These are phyloP conservation scores for Penicillium sp. DNA, from an alignment of 2,329 filamentous ascomycete genomes.

Conservation along the genomic window DNA sequence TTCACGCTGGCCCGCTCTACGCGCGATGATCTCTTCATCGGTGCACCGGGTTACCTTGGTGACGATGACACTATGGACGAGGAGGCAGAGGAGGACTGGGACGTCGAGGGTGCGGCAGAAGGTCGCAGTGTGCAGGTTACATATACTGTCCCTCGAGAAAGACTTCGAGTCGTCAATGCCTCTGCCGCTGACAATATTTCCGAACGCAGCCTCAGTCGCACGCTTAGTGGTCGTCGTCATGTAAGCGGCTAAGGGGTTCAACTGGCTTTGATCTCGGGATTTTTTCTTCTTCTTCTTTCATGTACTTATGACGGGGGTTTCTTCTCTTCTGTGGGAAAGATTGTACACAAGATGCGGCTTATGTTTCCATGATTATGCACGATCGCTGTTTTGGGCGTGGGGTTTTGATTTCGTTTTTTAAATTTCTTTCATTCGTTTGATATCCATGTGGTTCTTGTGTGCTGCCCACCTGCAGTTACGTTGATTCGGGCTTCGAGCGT, in stretches of 20 bases:
- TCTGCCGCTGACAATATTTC: slow-evolving; percentile 42
- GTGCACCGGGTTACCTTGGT: slow-evolving; percentile 24
- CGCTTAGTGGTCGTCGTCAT: slow-evolving; percentile 16
- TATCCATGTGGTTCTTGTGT: slow-evolving; percentile 6
- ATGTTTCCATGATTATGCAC: slow-evolving; percentile 9
- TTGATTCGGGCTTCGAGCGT: slow-evolving; percentile 1
- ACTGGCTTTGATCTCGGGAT: slow-evolving; percentile 3
- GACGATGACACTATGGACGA: slow-evolving; percentile 27
- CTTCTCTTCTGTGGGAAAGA: slow-evolving; percentile 6
- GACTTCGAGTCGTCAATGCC: slow-evolving; percentile 85
- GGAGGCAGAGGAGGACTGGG: slow-evolving; percentile 64
- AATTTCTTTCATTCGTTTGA: slow-evolving; percentile 11
- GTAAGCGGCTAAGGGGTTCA: slow-evolving; percentile 14
- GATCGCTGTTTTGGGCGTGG: slow-evolving; percentile 6
- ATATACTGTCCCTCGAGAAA: slow-evolving; percentile 89
- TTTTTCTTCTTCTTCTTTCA: slow-evolving; percentile 5
- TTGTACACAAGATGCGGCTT: slow-evolving; percentile 11
- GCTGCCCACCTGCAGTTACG: background rate
- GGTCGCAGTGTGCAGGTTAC: slow-evolving; percentile 75
- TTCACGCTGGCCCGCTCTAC: slow-evolving; percentile 17
- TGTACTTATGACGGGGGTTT: slow-evolving; percentile 5
- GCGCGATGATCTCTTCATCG: slow-evolving; percentile 29
- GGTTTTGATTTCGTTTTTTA: slow-evolving; percentile 4
- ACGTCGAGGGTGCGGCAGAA: slow-evolving; percentile 72
- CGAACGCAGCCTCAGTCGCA: slow-evolving; percentile 28